A percentile compares a stretch with the other conserved stretches of the same genome.
phyloP scores from a whole-genome alignment of 805 yeast genomes.

The Starmerella sirachaensis region DNA sequence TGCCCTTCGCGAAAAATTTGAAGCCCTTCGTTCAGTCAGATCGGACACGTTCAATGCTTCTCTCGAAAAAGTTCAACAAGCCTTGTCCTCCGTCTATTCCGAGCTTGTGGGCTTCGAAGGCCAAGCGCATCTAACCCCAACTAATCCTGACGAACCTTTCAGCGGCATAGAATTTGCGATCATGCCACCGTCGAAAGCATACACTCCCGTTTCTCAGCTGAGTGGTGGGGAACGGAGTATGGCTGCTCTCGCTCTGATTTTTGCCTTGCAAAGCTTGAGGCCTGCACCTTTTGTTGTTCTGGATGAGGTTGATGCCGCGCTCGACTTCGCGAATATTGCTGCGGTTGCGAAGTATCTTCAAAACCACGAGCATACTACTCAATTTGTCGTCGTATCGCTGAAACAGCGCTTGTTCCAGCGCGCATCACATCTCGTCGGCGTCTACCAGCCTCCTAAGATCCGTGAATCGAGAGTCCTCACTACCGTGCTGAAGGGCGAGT shows the following conservation, averaged over 20 bases:
- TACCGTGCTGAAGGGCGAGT: slow-evolving; percentile 2
- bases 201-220: slow-evolving; percentile 78
- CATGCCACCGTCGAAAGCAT: slow-evolving; percentile 91
- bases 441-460: slow-evolving; percentile 54
- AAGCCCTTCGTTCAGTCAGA: slow-evolving; percentile 47
- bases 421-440: slow-evolving; percentile 86
- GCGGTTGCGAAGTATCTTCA: slow-evolving; percentile 77
- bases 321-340: slow-evolving; percentile 78
- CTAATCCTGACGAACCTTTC: slow-evolving; percentile 85
- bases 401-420: slow-evolving; percentile 78
- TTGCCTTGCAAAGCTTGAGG: slow-evolving; percentile 79
- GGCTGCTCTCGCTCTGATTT: slow-evolving; percentile 86
- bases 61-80: slow-evolving; percentile 58
- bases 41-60: slow-evolving; percentile 55
- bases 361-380: slow-evolving; percentile 41
- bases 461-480: slow-evolving; percentile 18
- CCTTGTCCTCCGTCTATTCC: slow-evolving; percentile 67
- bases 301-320: slow-evolving; percentile 97
- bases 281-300: slow-evolving; percentile 94
- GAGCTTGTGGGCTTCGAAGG: slow-evolving; percentile 66
- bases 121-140: slow-evolving; percentile 71
- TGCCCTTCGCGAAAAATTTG: slow-evolving; percentile 31
- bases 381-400: slow-evolving; percentile 84
- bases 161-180: slow-evolving; percentile 83
- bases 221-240: slow-evolving; percentile 96